Evolutionary conservation across 345 rosid species (phyloP), one percentile per base, ranked within the genome.

Genomic region (Bruguiera sexangula): DNA sequence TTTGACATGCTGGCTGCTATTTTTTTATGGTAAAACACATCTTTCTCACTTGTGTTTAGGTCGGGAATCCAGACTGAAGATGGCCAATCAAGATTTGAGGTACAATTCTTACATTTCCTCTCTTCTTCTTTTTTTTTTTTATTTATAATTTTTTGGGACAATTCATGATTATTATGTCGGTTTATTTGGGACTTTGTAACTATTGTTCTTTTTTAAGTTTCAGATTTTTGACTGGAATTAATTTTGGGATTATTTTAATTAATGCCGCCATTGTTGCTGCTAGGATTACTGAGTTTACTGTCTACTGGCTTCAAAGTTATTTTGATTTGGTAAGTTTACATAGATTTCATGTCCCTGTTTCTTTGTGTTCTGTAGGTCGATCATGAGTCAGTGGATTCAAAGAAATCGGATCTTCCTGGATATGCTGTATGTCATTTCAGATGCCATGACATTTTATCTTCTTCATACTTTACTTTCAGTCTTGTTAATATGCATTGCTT

Each of bases 21-120:
- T 60, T 52, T 60, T 52, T 10, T 7, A 60, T 29, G n/a, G 15
- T 24, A 24, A 36, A 20, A 4, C 19, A 36, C 67, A 6, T 43
- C 5, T 39, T 43, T 43, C 27, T 62, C 22, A 22, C 59, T 62
- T 46, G 37, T 64, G 70, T 75, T 68, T 76, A 85, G 96, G 87
- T 85, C 96, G 50, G 80, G 64, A 75, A 62, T 83, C 72, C 82
- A 80, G 69, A 21, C 29, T 20, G 76, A 76, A 60, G 83, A 61
- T 72, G 82, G 58, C 51, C 71, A 80, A 70, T 81, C 83, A 27
- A 73, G 67, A 55, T 69, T 77, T 75, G 88, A 82, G 92, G 96
- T 89, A 73, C 60, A 21, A 8, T 26, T 55, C 59, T 11, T 39
- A 43, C 16, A 22, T 55, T 55, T 55, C 15, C 15, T 55, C 59